Evolutionary conservation across 2,329 filamentous ascomycete species (phyloP).

Genomic region (Allantophomopsis lycopodina): DNA sequence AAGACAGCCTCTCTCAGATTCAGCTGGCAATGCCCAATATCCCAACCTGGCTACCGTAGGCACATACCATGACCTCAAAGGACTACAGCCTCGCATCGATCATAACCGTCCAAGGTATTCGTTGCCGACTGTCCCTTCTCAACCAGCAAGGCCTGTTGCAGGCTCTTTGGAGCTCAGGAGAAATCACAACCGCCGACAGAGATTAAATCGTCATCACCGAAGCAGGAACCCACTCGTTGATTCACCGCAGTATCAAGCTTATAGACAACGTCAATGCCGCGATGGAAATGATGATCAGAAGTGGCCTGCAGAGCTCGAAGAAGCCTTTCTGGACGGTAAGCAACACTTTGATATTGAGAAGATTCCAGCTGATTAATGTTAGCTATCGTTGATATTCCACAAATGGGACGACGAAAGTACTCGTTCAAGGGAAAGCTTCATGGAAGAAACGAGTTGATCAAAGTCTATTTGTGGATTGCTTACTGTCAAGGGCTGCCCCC

Average conservation of each 20-base stretch:
- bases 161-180: constrained; percentile 15
- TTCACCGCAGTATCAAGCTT: constrained; percentile 49
- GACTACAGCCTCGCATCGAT: constrained; percentile 7
- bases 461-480: constrained; percentile 50
- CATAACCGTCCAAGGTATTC: constrained; percentile 9
- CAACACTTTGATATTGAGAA: constrained; percentile 3
- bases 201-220: constrained; percentile 14
- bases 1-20: constrained; percentile 14
- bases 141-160: constrained; percentile 1
- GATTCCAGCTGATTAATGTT: constrained; percentile 8
- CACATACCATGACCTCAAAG: constrained; percentile 15
- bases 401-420: constrained; percentile 54
- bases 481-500: constrained; percentile 23
- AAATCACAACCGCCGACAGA: constrained; percentile 16
- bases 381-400: constrained; percentile 52
- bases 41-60: constrained; percentile 11
- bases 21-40: constrained; percentile 16
- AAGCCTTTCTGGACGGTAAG: constrained; percentile 55
- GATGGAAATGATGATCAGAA: constrained; percentile 49
- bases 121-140: constrained; percentile 13
- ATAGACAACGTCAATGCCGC: constrained; percentile 49
- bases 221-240: constrained; percentile 44
- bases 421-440: constrained; percentile 49
- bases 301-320: constrained; percentile 49
- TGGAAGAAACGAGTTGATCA: constrained; percentile 58